These are phyloP conservation scores for Euphorbia tirucalli DNA, from an alignment of 345 rosid genomes.

Conservation along the genomic window DNA sequence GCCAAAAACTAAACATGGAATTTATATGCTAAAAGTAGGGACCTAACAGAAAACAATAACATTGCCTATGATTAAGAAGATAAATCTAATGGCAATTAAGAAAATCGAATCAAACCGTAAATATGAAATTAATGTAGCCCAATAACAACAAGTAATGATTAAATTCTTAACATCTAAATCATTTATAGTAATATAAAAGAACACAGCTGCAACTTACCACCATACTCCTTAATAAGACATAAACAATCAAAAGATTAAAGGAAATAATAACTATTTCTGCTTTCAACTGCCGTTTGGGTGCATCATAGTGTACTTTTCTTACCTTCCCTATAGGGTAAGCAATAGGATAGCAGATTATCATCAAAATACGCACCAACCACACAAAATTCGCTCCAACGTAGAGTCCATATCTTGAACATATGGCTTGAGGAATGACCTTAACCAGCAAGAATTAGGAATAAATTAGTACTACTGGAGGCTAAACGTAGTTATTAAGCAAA, in stretches of 20 bases:
- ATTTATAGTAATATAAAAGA: no score
- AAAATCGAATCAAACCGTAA: no score
- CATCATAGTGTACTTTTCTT: background rate
- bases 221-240: background rate
- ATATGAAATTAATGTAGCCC: no score
- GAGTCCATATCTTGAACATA: slow-evolving; percentile 34
- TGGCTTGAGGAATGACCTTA: slow-evolving; percentile 31
- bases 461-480: background rate
- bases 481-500: background rate
- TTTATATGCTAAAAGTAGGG: no score
- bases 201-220: no score
- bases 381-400: slow-evolving; percentile 29
- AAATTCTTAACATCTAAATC: no score
- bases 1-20: no score
- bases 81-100: no score
- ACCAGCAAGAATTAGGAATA: background rate
- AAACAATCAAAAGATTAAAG: background rate
- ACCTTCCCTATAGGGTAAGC: slow-evolving; percentile 34
- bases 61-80: no score
- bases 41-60: no score
- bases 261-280: background rate
- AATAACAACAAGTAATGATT: no score
- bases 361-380: slow-evolving; percentile 31
- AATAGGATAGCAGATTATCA: slow-evolving; percentile 31
- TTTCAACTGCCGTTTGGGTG: no score